These are phyloP conservation scores for Kwoniella sp. DNA, from an alignment of 768 basidiomycete genomes.

Conservation along the genomic window DNA sequence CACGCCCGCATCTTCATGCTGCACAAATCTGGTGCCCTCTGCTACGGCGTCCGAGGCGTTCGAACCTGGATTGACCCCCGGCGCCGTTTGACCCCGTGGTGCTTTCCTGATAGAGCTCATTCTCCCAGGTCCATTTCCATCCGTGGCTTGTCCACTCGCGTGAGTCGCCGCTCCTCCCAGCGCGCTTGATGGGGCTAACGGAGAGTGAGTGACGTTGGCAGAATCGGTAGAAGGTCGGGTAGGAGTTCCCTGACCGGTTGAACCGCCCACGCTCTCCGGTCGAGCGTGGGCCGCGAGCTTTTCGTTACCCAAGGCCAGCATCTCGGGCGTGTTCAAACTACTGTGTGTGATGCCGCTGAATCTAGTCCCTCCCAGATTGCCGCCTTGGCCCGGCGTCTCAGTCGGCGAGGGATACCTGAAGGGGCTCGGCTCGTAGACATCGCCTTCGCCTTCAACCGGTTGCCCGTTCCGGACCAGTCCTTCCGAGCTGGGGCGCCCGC, in stretches of 20 bases:
- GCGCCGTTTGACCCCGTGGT: background rate
- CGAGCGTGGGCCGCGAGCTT: no score
- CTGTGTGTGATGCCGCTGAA: background rate
- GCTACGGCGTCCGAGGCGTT: background rate
- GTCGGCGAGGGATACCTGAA: constrained; percentile 19
- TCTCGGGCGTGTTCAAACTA: constrained; percentile 1
- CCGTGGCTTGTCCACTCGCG: constrained; percentile 7
- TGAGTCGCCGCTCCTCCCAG: constrained; percentile 5
- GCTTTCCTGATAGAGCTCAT: constrained; percentile 17
- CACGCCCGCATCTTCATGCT: constrained; percentile 34
- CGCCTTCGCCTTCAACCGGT: constrained; percentile 6
- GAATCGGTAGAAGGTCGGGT: no score
- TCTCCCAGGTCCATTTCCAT: constrained; percentile 1
- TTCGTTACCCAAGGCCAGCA: constrained; percentile 9
- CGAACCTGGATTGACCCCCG: background rate
- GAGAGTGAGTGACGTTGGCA: no score
- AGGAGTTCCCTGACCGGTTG: no score
- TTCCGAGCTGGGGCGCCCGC: background rate
- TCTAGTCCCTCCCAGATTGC: background rate
- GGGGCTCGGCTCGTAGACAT: constrained; percentile 13
- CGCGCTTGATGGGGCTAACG: no score
- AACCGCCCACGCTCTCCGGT: no score
- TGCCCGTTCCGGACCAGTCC: background rate
- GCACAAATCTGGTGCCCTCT: constrained; percentile 17
- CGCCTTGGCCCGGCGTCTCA: constrained; percentile 2